A percentile compares a stretch with the other conserved stretches of the same genome.
These are phyloP conservation scores for Musa acuminata DNA, from an alignment of 176 grass and related monocot species.

Conservation along the genomic window DNA sequence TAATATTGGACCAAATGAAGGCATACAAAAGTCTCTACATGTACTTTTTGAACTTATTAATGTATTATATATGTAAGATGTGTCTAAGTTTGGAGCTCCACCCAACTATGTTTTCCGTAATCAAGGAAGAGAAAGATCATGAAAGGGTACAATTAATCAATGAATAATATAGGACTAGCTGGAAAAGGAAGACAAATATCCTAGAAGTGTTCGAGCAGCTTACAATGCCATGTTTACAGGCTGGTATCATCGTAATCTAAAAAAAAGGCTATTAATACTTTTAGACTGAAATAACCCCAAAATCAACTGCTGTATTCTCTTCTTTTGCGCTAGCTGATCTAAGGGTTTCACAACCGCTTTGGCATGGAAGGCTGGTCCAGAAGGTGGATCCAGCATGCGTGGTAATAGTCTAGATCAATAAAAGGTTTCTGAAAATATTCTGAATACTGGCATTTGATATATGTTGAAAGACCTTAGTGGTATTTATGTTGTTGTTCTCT, in stretches of 20 bases:
- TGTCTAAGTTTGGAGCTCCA: background rate
- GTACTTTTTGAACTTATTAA: background rate
- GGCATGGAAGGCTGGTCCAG: no score
- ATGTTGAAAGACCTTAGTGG: no score
- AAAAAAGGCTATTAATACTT: no score
- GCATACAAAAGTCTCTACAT: background rate
- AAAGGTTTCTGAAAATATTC: background rate
- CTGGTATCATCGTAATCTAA: no score
- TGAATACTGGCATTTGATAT: background rate
- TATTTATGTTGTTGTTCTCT: background rate
- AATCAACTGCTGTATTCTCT: no score
- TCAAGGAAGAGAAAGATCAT: background rate
- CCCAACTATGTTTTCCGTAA: background rate
- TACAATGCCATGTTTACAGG: no score
- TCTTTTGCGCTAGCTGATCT: no score
- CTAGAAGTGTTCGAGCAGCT: background rate
- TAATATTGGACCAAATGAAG: background rate
- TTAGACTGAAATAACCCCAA: no score
- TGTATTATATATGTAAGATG: background rate
- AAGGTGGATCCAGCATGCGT: no score
- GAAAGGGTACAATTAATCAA: background rate
- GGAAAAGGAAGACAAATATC: background rate
- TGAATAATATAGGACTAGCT: background rate
- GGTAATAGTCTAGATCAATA: background rate
- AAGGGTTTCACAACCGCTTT: no score